phyloP scores from a whole-genome alignment of 345 rosid species.

The Syzygium aromaticum region DNA sequence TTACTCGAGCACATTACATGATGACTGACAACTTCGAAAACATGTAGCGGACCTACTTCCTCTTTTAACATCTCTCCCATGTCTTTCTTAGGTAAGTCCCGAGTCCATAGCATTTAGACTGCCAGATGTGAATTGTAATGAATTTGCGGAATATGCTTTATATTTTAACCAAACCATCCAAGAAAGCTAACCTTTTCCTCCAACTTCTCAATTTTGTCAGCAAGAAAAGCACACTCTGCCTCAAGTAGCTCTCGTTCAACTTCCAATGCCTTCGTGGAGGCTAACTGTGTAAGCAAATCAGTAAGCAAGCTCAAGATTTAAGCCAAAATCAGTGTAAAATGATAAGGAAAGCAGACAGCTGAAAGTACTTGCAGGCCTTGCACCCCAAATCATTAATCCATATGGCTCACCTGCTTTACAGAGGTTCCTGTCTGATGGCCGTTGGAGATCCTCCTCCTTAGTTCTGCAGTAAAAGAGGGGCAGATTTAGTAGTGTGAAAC shows the following conservation, averaged over 20 bases:
- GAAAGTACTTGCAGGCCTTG: background rate
- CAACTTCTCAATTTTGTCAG: constrained; percentile 51
- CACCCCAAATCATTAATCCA: background rate
- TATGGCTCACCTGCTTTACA: constrained; percentile 43
- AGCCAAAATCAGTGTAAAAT: background rate
- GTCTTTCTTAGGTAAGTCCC: background rate
- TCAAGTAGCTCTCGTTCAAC: constrained; percentile 69
- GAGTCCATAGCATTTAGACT: background rate
- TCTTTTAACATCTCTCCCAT: background rate
- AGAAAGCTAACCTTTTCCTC: constrained; percentile 65
- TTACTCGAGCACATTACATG: background rate
- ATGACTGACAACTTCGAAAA: background rate
- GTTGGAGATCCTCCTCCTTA: constrained; percentile 46
- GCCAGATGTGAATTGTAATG: background rate
- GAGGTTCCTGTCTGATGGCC: constrained; percentile 26
- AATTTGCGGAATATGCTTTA: background rate
- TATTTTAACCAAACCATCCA: background rate
- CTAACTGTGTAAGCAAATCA: constrained; percentile 21
- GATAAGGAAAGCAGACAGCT: background rate
- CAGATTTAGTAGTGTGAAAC: background rate
- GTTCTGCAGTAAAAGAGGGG: constrained; percentile 33
- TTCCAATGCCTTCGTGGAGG: constrained; percentile 55
- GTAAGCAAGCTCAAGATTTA: background rate
- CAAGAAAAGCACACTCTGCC: constrained; percentile 57
- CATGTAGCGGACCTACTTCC: background rate